These are phyloP conservation scores for Asterella californica DNA, from an alignment of 225 moss, liverwort and hornwort genomes.

Conservation along the genomic window DNA sequence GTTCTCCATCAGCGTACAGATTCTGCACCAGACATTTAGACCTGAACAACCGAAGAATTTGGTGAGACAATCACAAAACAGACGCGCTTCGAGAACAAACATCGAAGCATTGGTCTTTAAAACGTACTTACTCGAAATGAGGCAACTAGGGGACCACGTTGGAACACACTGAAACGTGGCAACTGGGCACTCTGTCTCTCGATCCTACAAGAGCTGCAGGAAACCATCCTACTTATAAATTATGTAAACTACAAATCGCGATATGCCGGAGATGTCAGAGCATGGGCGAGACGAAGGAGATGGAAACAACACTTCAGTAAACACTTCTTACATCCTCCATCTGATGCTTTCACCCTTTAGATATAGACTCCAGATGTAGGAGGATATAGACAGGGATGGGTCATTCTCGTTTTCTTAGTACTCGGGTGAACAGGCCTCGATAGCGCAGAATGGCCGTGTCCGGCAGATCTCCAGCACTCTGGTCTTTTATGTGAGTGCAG, in stretches of 20 bases:
- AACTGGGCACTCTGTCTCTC: no score
- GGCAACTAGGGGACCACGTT: background rate
- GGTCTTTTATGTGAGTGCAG: background rate
- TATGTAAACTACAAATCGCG: background rate
- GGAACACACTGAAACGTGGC: background rate
- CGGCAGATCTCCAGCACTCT: background rate
- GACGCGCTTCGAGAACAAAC: background rate
- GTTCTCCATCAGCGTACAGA: background rate
- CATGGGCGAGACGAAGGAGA: background rate
- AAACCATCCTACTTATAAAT: background rate
- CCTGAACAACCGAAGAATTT: background rate
- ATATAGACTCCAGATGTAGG: background rate
- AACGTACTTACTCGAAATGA: background rate
- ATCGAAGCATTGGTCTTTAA: background rate
- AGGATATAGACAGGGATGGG: background rate
- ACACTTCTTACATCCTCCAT: background rate
- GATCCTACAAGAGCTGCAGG: no score
- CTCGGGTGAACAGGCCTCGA: background rate
- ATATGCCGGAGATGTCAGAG: background rate
- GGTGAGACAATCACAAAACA: background rate
- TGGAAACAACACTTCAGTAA: background rate
- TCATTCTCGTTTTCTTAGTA: background rate
- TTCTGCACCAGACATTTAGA: background rate
- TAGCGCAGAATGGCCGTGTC: background rate
- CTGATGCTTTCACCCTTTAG: background rate